These are phyloP conservation scores for Hygrocybe coccinea DNA, from an alignment of 768 basidiomycete genomes.

Conservation along the genomic window DNA sequence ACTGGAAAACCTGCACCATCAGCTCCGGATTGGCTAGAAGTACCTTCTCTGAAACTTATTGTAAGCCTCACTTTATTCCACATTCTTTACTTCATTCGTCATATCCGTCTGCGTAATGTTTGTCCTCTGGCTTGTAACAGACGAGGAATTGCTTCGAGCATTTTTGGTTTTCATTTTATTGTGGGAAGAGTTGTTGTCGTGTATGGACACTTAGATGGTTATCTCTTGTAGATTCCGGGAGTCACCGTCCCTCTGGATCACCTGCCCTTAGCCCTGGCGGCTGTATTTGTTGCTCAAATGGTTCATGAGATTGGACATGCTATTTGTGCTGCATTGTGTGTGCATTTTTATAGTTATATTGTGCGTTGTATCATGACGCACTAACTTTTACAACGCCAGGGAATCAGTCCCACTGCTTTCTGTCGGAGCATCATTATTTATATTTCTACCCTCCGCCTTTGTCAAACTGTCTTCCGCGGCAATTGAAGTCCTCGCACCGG, in stretches of 20 bases:
- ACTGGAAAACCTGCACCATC: too few relatives aligned
- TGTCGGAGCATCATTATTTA: constrained; percentile 55
- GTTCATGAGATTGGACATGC: constrained; percentile 81
- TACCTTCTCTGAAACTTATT: constrained; percentile 26
- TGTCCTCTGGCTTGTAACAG: too few relatives aligned
- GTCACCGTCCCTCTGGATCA: constrained; percentile 73
- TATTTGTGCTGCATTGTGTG: constrained; percentile 69
- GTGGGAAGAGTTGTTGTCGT: too few relatives aligned
- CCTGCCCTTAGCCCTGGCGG: constrained; percentile 57
- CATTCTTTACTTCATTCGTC: not conserved
- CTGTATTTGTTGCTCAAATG: constrained; percentile 61
- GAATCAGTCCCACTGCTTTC: constrained; percentile 59
- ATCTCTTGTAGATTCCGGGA: constrained; percentile 53
- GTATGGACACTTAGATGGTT: too few relatives aligned
- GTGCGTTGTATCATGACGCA: not conserved
- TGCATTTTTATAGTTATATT: constrained; percentile 2
- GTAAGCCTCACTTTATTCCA: constrained; percentile 21
- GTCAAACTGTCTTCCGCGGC: constrained; percentile 51
- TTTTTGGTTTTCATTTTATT: too few relatives aligned
- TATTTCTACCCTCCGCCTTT: constrained; percentile 70
- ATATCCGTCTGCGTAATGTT: too few relatives aligned
- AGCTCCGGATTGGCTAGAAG: not conserved
- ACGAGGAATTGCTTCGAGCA: too few relatives aligned
- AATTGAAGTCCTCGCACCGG: constrained; percentile 36
- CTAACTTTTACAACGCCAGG: constrained; percentile 32